Evolutionary conservation across 768 basidiomycete genomes (phyloP).

Genomic region (Hebeloma cylindrosporum): DNA sequence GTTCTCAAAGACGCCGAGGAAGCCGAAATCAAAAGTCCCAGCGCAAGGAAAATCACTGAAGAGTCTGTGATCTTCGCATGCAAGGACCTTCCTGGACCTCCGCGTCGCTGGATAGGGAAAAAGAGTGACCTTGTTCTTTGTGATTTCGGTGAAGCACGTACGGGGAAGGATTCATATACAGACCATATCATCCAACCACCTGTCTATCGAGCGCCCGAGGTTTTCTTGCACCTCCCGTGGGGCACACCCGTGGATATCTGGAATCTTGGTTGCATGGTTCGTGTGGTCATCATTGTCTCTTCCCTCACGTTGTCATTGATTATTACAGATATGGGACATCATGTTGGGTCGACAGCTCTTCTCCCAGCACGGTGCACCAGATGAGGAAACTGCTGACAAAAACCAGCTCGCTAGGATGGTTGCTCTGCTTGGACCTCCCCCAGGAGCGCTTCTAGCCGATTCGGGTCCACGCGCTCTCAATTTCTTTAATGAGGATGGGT

Average conservation of each 20-base stretch:
- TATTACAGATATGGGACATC: background rate
- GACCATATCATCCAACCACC: slow-evolving; percentile 24
- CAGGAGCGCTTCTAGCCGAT: background rate
- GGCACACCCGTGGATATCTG: slow-evolving; percentile 28
- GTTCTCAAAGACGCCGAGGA: slow-evolving; percentile 16
- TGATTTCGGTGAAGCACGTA: slow-evolving; percentile 17
- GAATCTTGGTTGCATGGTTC: slow-evolving; percentile 28
- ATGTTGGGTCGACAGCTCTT: slow-evolving; percentile 3
- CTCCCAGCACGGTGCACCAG: background rate
- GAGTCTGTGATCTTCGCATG: slow-evolving; percentile 17
- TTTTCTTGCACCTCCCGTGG: slow-evolving; percentile 27
- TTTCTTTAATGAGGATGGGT: slow-evolving; percentile 7
- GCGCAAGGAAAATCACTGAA: slow-evolving; percentile 16
- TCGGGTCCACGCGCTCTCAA: slow-evolving; percentile 5
- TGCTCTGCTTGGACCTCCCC: slow-evolving; percentile 5
- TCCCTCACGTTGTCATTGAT: slow-evolving; percentile 1
- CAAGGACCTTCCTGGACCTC: slow-evolving; percentile 7
- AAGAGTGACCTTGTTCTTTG: slow-evolving; percentile 18
- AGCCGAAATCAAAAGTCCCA: slow-evolving; percentile 15
- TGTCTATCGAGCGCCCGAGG: slow-evolving; percentile 30
- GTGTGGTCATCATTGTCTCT: slow-evolving; percentile 7
- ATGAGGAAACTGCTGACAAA: background rate
- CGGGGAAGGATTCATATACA: slow-evolving; percentile 10
- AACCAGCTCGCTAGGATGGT: slow-evolving; percentile 5
- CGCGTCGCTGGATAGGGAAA: slow-evolving; percentile 26